Conservation (phyloP, 139 green algal species). For the Haematococcus sp. region DNA sequence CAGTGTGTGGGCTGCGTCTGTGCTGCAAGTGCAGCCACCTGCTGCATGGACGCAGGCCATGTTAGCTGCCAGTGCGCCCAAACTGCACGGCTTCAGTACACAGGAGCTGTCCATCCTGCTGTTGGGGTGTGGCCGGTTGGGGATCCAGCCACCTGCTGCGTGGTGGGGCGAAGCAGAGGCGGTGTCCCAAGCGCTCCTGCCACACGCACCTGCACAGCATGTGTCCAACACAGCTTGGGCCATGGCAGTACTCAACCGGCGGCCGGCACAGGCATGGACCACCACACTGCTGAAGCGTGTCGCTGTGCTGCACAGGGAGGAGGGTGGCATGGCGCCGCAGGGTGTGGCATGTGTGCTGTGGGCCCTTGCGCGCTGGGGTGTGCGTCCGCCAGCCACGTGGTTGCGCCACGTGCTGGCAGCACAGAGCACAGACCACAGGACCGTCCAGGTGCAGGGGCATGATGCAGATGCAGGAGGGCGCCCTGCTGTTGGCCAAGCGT, state of each 20-base stretch:
- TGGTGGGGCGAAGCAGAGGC: not conserved
- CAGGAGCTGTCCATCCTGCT: conserved; percentile 21
- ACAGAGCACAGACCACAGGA: not conserved
- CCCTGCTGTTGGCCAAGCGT: not conserved
- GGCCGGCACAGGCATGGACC: not conserved
- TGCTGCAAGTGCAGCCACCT: conserved; percentile 11
- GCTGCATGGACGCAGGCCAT: conserved; percentile 13
- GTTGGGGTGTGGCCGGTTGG: not conserved
- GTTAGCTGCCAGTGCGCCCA: not conserved
- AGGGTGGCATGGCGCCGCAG: not conserved
- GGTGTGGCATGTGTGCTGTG: conserved; percentile 1
- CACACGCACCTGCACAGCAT: not conserved
- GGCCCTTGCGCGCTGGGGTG: not conserved
- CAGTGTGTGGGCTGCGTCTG: conserved; percentile 4
- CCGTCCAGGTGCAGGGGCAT: too few relatives aligned
- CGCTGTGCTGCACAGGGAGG: not conserved
- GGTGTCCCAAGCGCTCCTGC: not conserved
- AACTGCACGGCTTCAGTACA: conserved; percentile 6
- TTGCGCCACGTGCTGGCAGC: not conserved
- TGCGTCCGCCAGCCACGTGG: not conserved
- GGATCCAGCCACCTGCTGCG: not conserved
- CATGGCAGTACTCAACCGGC: not conserved
- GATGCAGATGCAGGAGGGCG: too few relatives aligned
- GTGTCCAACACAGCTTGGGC: not conserved
- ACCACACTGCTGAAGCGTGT: not conserved